Evolutionary conservation across 257 asterid genomes (phyloP), one percentile per base, ranked within the genome.

Genomic region (Capsicum chinense): DNA sequence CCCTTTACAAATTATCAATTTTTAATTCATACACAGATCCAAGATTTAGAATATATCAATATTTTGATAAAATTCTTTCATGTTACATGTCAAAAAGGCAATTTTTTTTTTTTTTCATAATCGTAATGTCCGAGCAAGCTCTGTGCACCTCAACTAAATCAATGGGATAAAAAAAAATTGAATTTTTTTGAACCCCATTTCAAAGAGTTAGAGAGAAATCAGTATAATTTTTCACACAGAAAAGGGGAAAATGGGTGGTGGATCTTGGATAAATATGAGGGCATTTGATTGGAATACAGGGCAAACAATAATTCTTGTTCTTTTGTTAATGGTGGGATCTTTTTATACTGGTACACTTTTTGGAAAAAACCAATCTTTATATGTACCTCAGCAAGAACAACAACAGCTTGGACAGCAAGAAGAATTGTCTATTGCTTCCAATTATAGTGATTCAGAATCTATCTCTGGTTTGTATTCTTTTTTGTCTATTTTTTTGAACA

Each of bases 291-390:
- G 95, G 95, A 91, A 91, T 85, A 76, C 88, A 42, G 98, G 93
- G 42, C 95, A 95, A 88, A 80, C 88, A 68, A 86, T 97, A 74
- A 83, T 87, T 90, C 35, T 88, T 9, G 81, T 86, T 79, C 97
- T 95, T 85, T 84, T 95, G 79, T 89, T 95, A 85, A 93, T 92
- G 97, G 88, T 91, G 3, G 97, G 88, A 88, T 93, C 97, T 48
- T 95, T 97, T 87, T 95, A 91, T 90, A 86, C 90, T n/a, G 99
- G 98, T 82, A 89, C 97, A n/a, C 93, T 93, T 80, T 90, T 91
- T 56, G 89, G 92, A 85, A 87, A 88, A 79, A 90, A 67, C 54
- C 69, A 90, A 84, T 78, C 87, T 60, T 59, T 85, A 39, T 69
- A 82, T 87, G 83, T 79, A 17, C 86, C 86, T 86, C 80, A 87